These are phyloP conservation scores for Suillus clintonianus DNA, from an alignment of 768 basidiomycete species.

Conservation along the genomic window DNA sequence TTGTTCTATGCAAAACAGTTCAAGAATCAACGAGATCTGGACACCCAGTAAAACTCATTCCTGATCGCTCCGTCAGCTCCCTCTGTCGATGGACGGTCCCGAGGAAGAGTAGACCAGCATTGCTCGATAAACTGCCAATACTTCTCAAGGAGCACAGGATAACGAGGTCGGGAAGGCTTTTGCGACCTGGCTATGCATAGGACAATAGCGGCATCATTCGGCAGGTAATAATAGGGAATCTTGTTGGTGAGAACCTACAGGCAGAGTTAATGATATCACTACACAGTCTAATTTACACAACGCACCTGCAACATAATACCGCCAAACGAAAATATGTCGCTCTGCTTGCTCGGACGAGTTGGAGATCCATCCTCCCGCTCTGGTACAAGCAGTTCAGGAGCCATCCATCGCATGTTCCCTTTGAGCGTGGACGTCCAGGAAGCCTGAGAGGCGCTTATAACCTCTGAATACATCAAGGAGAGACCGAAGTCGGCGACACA, in stretches of 20 bases:
- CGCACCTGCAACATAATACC: constrained; percentile 31
- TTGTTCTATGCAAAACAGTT: not conserved
- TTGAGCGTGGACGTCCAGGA: not conserved
- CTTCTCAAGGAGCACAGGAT: constrained; percentile 13
- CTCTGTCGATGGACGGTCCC: not conserved
- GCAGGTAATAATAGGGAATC: constrained; percentile 20
- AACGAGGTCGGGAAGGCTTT: constrained; percentile 16
- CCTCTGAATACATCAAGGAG: constrained; percentile 39
- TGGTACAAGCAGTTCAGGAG: constrained; percentile 34
- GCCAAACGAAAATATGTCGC: constrained; percentile 48
- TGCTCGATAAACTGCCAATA: constrained; percentile 23
- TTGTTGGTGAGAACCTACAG: constrained; percentile 10
- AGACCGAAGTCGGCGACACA: constrained; percentile 50
- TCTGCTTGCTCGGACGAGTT: constrained; percentile 10
- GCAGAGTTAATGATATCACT: not conserved
- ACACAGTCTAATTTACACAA: constrained; percentile 8
- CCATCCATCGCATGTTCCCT: constrained; percentile 47
- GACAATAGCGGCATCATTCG: constrained; percentile 17
- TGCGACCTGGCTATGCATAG: constrained; percentile 6
- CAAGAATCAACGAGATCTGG: not conserved
- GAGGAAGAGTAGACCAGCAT: constrained; percentile 31
- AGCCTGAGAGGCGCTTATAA: constrained; percentile 18
- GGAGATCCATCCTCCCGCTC: not conserved
- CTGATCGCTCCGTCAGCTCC: not conserved
- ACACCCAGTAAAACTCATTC: not conserved